Base-by-base conservation (phyloP, 352 stramenopile genomes). In the Globisporangium paddicum region DNA sequence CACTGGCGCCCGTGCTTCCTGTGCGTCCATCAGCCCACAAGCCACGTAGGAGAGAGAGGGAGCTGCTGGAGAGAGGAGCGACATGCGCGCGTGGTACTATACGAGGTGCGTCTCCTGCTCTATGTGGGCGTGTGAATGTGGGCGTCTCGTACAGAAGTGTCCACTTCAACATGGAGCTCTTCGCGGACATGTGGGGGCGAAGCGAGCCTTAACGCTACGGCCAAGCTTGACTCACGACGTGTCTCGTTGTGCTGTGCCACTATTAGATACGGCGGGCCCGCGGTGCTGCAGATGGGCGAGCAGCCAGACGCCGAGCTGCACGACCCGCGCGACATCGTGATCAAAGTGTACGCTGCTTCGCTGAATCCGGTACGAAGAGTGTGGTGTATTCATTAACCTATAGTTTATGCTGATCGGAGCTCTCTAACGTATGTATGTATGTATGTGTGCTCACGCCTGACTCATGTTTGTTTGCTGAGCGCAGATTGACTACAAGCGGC, bases 401-500 rank as follows among this genome's bases (percentile, higher is more conserved):
- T 5, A 14, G 41, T 18, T 47, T n/a, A 26, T 14, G 21, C 4
- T 48, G 19, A 2, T 28, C 4, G 47, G 0, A 18, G 35, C 23
- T 38, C 13, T 23, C 19, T 52, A 13, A n/a, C n/a, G 5, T 18
- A 14, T 58, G 16, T 21, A 40, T 16, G 51, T 19, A 45, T 38
- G 11, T n/a, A 8, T n/a, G 21, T 71, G 19, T n/a, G 37, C 23
- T 40, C n/a, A 41, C 16, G 51, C n/a, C 35, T 11, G 42, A 60
- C 52, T 59, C 28, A 11, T n/a, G n/a, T n/a, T n/a, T 55, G 8
- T 3, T 35, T 55, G 2, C 2, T 48, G 41, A 5, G 4, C 58
- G n/a, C 58, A 92, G 82, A 70, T 93, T 35, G 83, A 93, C 67
- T 93, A 89, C 69, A 93, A 93, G 67, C 71, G 80, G 21, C 80